Conservation (phyloP, 2,329 filamentous ascomycete genomes). For the Exophiala oligosperma region DNA sequence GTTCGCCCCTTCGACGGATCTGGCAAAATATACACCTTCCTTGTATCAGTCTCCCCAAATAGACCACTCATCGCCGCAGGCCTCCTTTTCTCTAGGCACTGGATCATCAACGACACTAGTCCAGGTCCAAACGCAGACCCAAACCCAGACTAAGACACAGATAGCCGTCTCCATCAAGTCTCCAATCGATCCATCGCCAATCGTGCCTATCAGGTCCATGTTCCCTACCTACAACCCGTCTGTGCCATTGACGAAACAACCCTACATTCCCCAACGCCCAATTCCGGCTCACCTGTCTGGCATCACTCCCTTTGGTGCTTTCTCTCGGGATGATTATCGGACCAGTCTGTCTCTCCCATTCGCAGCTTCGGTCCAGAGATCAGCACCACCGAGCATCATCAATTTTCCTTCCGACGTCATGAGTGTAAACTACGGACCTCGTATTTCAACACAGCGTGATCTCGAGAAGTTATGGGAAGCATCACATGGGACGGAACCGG, state of each 20-base stretch:
- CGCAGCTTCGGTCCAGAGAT: slow-evolving; percentile 40
- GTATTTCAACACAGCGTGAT: slow-evolving; percentile 42
- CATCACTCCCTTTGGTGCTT: slow-evolving; percentile 5
- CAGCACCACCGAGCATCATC: slow-evolving; percentile 44
- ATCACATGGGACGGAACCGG: slow-evolving; percentile 44
- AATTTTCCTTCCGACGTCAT: slow-evolving; percentile 41
- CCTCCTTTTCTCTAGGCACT: slow-evolving; percentile 15
- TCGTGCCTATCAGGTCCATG: slow-evolving; percentile 45
- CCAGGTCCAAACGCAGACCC: not conserved
- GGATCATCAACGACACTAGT: slow-evolving; percentile 25
- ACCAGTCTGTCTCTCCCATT: slow-evolving; percentile 36
- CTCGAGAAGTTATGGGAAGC: slow-evolving; percentile 46
- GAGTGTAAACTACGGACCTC: slow-evolving; percentile 34
- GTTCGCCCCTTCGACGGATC: slow-evolving; percentile 6
- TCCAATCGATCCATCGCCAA: slow-evolving; percentile 32
- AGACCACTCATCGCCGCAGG: slow-evolving; percentile 18
- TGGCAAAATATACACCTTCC: slow-evolving; percentile 25
- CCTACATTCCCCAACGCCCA: slow-evolving; percentile 36
- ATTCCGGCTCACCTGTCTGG: slow-evolving; percentile 18
- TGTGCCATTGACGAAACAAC: slow-evolving; percentile 38
- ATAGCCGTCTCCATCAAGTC: slow-evolving; percentile 9
- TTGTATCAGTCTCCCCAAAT: slow-evolving; percentile 16
- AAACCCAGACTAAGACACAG: not conserved
- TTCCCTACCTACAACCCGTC: slow-evolving; percentile 46
- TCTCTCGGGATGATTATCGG: slow-evolving; percentile 30